Base-by-base conservation (phyloP, 2,329 filamentous ascomycete genomes). In the Madurella fahalii region DNA sequence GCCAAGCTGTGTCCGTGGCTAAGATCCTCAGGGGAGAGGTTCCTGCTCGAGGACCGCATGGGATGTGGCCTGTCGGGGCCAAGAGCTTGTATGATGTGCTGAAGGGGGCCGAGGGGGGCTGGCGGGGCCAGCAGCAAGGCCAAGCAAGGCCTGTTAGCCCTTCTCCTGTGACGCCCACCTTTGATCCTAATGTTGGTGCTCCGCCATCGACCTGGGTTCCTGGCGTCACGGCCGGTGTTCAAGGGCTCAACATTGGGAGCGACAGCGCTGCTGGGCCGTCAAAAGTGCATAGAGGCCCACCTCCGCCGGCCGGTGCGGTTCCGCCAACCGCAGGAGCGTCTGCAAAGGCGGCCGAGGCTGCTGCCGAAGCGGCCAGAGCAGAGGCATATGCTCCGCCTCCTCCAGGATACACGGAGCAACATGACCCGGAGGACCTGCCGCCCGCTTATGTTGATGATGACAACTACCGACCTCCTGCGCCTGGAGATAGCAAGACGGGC, bases 1-100 rank as follows among this genome's bases (percentile, higher is more conserved):
- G 87, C 18, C 77, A 87, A n/a, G 61, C 66, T 4, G 65, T 81
- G 20, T 62, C 72, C 0, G 77, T 76, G 1, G 69, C 74, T 20
- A 70, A 71, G 56, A 81, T 82, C 51, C 66, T 82, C 12, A 69
- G 67, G 3, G 77, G 77, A 20, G 71, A 76, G 40, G 73, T 77
- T 0, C 63, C 68, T 0, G 47, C 60, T 7, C 58, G 58, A 9
- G 57, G 62, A 15, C 53, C 61, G 18, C 42, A 53, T 11, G 59
- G 58, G 8, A 49, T 63, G 58, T 73, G 72, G 72, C 67, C 69
- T 4, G 61, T 63, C 4, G 65, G 63, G 2, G 68, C 65, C 39
- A 61, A 62, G 48, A 63, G 63, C 2, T 61, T 75, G 17, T 61
- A 68, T 15, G 71, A 72, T 25, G 67, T 72, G 1, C 56, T 75